A percentile compares a stretch with the other conserved stretches of the same genome.
These are phyloP conservation scores for Maudiozyma turicensis DNA, from an alignment of 805 yeast genomes.

Conservation along the genomic window DNA sequence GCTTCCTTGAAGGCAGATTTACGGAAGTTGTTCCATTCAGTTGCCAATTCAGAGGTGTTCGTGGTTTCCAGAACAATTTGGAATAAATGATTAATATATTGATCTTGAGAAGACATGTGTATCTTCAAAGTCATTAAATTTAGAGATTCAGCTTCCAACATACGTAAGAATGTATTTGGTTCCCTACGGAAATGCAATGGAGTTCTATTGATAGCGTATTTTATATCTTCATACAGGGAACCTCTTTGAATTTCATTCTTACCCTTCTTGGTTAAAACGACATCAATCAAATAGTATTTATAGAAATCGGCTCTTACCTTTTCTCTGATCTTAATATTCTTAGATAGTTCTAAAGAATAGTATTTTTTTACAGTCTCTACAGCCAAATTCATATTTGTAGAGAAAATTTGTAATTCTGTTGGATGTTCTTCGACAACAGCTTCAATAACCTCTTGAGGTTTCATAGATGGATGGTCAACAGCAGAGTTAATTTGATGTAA, in stretches of 20 bases:
- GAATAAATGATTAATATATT: constrained; percentile 37
- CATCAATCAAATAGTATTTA: constrained; percentile 57
- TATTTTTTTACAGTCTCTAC: constrained; percentile 63
- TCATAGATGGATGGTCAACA: constrained; percentile 47
- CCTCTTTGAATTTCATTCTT: constrained; percentile 64
- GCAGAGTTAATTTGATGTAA: constrained; percentile 61
- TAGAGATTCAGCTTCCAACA: constrained; percentile 81
- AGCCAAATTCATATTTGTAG: constrained; percentile 47
- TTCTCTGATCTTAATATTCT: constrained; percentile 71
- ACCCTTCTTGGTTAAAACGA: constrained; percentile 78
- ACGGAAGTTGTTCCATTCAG: constrained; percentile 74
- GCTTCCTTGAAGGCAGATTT: constrained; percentile 57
- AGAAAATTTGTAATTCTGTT: constrained; percentile 32
- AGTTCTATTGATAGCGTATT: constrained; percentile 77
- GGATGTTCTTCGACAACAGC: constrained; percentile 28
- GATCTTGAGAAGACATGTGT: constrained; percentile 32
- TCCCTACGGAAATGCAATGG: constrained; percentile 60
- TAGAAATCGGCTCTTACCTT: constrained; percentile 56
- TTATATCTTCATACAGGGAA: constrained; percentile 79
- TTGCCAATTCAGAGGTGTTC: constrained; percentile 64
- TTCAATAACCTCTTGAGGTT: constrained; percentile 54
- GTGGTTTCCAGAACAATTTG: constrained; percentile 58
- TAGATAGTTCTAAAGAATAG: constrained; percentile 69
- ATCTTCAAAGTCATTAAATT: constrained; percentile 65
- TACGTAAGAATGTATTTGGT: constrained; percentile 79